phyloP scores from a whole-genome alignment of 192 early-diverging fungal species.

The Backusella parvicylindrica region DNA sequence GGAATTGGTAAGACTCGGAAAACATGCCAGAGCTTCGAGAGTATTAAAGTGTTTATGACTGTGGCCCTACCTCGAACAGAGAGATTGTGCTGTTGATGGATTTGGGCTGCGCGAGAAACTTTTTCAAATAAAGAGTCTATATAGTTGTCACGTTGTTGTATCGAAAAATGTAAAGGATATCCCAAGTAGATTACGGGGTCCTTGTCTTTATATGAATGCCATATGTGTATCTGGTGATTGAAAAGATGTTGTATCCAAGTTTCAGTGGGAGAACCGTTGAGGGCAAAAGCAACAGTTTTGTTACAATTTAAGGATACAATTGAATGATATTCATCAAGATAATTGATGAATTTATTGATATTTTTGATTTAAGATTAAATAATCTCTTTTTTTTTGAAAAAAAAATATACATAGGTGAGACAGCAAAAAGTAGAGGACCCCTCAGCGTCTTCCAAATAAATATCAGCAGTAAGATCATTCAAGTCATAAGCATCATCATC shows the following conservation, averaged over 20 bases:
- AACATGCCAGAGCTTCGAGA: conserved; percentile 19
- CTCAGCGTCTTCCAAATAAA: neutral
- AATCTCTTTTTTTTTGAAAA: neutral
- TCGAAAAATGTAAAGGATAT: conserved; percentile 2
- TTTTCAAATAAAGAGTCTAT: neutral
- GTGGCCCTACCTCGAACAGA: conserved; percentile 5
- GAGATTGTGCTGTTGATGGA: neutral
- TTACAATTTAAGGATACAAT: conserved; percentile 23
- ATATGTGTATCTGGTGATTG: neutral
- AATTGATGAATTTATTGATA: neutral
- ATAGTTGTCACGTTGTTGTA: neutral
- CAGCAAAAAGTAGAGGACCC: neutral
- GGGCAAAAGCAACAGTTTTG: conserved; percentile 24
- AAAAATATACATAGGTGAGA: neutral
- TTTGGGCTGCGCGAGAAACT: neutral
- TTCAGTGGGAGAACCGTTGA: neutral
- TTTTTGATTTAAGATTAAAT: neutral
- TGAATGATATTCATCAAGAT: neutral
- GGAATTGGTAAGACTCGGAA: neutral
- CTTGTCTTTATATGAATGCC: neutral
- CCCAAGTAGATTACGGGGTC: neutral
- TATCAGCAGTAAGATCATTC: neutral
- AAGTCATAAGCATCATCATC: neutral
- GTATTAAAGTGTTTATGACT: conserved; percentile 2
- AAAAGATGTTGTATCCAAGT: neutral